phyloP scores from a whole-genome alignment of 2,329 filamentous ascomycete genomes.

The Westerdykella aurantiaca region DNA sequence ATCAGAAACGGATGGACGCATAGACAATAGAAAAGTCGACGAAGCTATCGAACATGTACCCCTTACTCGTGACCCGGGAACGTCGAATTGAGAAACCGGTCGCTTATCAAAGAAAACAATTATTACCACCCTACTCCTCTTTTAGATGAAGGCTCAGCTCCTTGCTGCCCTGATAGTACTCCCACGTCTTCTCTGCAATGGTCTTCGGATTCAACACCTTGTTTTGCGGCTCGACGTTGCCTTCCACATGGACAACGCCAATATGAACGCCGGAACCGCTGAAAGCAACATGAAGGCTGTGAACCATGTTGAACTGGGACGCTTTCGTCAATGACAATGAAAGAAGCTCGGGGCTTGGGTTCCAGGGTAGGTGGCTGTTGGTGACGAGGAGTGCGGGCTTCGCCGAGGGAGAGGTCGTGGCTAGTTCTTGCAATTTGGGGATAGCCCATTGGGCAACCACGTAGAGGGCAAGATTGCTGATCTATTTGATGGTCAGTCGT shows the following conservation, averaged over 20 bases:
- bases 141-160: slow-evolving; percentile 39
- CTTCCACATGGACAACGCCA: slow-evolving; percentile 45
- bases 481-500: slow-evolving; percentile 23
- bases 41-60: too few relatives aligned
- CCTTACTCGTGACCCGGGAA: too few relatives aligned
- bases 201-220: slow-evolving; percentile 41
- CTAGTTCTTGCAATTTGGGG: slow-evolving; percentile 36
- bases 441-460: slow-evolving; percentile 44
- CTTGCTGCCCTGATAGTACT: slow-evolving; percentile 39
- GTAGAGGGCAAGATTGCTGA: slow-evolving; percentile 47
- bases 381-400: slow-evolving; percentile 48
- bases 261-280: slow-evolving; percentile 42
- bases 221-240: slow-evolving; percentile 39
- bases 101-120: neutral
- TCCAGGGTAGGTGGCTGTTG: slow-evolving; percentile 43
- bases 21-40: too few relatives aligned
- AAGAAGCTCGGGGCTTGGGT: slow-evolving; percentile 45
- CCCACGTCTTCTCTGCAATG: slow-evolving; percentile 44
- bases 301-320: slow-evolving; percentile 47
- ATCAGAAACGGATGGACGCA: too few relatives aligned
- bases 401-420: slow-evolving; percentile 17
- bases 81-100: neutral
- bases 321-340: slow-evolving; percentile 49
- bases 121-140: slow-evolving; percentile 5
- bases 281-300: slow-evolving; percentile 42